A percentile compares a stretch with the other conserved stretches of the same genome.
Conservation (phyloP, 441 rosid genomes). For the Euphorbia schlechtendalii region DNA sequence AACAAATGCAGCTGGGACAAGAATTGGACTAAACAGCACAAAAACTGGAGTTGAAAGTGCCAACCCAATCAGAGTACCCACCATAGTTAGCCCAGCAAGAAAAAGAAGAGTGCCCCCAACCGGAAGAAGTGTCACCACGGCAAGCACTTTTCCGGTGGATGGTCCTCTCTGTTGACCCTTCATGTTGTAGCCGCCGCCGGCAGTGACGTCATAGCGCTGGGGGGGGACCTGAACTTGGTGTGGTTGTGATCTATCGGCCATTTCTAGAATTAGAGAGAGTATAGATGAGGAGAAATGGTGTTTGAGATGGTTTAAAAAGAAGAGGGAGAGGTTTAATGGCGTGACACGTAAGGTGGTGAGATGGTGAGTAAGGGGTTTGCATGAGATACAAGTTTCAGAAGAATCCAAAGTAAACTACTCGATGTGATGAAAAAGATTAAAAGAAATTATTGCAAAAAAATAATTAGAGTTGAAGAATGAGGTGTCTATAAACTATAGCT, state of each 20-base stretch:
- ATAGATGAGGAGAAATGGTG: background rate
- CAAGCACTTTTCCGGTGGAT: slow-evolving; percentile 42
- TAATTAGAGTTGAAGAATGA: background rate
- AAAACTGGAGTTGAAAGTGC: slow-evolving; percentile 52
- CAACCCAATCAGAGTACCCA: slow-evolving; percentile 54
- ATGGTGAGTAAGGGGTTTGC: slow-evolving; percentile 64
- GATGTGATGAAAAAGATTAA: background rate
- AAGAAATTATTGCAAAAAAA: background rate
- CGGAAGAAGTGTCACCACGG: slow-evolving; percentile 45
- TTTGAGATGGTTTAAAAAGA: slow-evolving; percentile 15
- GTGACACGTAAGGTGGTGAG: slow-evolving; percentile 53
- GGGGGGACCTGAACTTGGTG: slow-evolving; percentile 52
- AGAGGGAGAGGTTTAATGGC: slow-evolving; percentile 8
- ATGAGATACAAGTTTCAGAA: slow-evolving; percentile 66
- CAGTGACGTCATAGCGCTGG: slow-evolving; percentile 28
- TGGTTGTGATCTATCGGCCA: slow-evolving; percentile 47
- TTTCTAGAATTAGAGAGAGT: slow-evolving; percentile 3
- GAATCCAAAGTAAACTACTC: background rate
- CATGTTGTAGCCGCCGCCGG: slow-evolving; percentile 19
- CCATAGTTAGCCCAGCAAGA: slow-evolving; percentile 51
- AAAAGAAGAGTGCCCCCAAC: slow-evolving; percentile 52
- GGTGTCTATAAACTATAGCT: background rate
- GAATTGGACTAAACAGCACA: slow-evolving; percentile 65
- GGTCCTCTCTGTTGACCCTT: slow-evolving; percentile 39
- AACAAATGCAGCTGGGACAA: slow-evolving; percentile 58